Evolutionary conservation across 2,329 filamentous ascomycete genomes (phyloP).

Genomic region (Pseudogymnoascus sp.): DNA sequence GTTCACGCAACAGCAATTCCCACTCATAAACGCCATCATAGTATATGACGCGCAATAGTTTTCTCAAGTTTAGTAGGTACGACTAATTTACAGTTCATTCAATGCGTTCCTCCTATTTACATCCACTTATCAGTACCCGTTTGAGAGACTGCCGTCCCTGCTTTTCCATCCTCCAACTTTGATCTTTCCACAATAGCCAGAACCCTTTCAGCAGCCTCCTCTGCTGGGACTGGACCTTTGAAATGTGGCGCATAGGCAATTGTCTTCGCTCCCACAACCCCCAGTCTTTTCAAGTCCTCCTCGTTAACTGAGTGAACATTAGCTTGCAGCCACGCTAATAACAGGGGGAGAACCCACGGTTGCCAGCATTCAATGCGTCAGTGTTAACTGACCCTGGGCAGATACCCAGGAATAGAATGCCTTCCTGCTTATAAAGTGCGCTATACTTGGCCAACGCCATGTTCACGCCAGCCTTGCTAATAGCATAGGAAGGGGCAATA

Average conservation of each 20-base stretch:
- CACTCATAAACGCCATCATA: no score
- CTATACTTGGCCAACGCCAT: slow-evolving; percentile 42
- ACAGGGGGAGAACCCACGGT: slow-evolving; percentile 10
- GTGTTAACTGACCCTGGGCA: slow-evolving; percentile 43
- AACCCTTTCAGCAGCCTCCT: slow-evolving; percentile 31
- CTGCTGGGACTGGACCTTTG: slow-evolving; percentile 29
- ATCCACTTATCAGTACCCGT: neutral
- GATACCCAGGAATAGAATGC: slow-evolving; percentile 44
- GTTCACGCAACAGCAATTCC: no score
- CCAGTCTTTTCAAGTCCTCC: slow-evolving; percentile 23
- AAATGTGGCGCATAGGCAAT: slow-evolving; percentile 35
- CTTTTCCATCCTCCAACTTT: slow-evolving; percentile 33
- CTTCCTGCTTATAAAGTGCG: slow-evolving; percentile 33
- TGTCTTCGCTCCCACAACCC: slow-evolving; percentile 27
- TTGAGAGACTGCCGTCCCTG: neutral
- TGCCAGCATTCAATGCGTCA: slow-evolving; percentile 12
- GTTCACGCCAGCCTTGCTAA: slow-evolving; percentile 46
- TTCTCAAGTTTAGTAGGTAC: neutral
- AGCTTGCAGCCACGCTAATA: neutral
- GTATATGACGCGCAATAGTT: neutral
- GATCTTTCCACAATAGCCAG: slow-evolving; percentile 31
- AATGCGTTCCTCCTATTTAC: neutral
- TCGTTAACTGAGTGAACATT: slow-evolving; percentile 12
- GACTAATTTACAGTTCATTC: neutral
- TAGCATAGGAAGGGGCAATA: slow-evolving; percentile 35